Conservation (phyloP, 2,329 filamentous ascomycete species). For the Hyphodiscus sp. region DNA sequence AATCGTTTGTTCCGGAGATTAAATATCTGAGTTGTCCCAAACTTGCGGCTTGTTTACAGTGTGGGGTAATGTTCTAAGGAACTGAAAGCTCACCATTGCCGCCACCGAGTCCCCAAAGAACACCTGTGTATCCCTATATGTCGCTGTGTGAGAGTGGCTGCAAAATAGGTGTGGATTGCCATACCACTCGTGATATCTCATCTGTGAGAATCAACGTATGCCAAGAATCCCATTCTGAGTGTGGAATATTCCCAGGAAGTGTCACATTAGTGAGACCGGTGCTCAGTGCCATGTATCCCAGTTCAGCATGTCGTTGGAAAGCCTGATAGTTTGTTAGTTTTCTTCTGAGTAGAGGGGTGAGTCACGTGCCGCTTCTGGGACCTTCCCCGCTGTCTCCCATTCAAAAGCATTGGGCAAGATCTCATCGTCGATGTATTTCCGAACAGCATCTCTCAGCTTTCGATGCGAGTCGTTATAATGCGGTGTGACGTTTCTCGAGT, state of each 20-base stretch:
- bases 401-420: slow-evolving; percentile 53
- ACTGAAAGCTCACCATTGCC: slow-evolving; percentile 35
- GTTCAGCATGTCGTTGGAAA: slow-evolving; percentile 24
- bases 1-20: too few relatives aligned
- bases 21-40: too few relatives aligned
- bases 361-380: slow-evolving; percentile 37
- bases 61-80: too few relatives aligned
- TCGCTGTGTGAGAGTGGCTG: slow-evolving; percentile 2
- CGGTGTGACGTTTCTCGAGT: slow-evolving; percentile 33
- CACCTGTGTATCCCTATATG: slow-evolving; percentile 44
- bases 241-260: slow-evolving; percentile 39
- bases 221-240: slow-evolving; percentile 48
- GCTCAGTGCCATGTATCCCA: slow-evolving; percentile 30
- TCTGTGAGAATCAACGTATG: slow-evolving; percentile 49
- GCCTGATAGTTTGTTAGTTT: slow-evolving; percentile 14
- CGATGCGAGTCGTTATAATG: slow-evolving; percentile 60
- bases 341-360: slow-evolving; percentile 8
- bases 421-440: slow-evolving; percentile 52
- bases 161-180: background rate
- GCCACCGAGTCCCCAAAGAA: slow-evolving; percentile 50
- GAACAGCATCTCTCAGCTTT: slow-evolving; percentile 48
- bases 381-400: slow-evolving; percentile 54
- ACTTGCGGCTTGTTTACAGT: too few relatives aligned
- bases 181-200: slow-evolving; percentile 44
- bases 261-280: slow-evolving; percentile 34